Conservation (phyloP, 1,284 basidiomycete genomes). For the Cryptococcus floricola region DNA sequence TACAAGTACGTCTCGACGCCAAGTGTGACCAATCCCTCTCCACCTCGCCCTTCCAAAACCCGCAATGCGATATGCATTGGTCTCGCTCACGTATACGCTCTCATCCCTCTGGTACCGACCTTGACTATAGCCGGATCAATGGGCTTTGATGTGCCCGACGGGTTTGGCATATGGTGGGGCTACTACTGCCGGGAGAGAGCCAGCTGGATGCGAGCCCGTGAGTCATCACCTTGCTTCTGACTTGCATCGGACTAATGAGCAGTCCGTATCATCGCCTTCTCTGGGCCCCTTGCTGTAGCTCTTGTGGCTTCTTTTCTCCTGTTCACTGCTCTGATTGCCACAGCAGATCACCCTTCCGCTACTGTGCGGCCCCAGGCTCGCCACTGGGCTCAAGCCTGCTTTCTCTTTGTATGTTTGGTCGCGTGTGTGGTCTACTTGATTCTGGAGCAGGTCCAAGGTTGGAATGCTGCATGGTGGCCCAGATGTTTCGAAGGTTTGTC, state of each 20-base stretch:
- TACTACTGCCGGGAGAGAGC: conserved; percentile 13
- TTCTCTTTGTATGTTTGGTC: background rate
- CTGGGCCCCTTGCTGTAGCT: conserved; percentile 9
- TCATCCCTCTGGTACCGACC: conserved; percentile 14
- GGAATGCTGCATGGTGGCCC: conserved; percentile 19
- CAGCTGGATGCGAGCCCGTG: conserved; percentile 16
- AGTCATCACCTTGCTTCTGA: background rate
- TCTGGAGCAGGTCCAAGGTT: conserved; percentile 16
- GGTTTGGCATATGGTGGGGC: conserved; percentile 20
- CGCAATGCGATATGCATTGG: conserved; percentile 1
- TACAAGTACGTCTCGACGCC: conserved; percentile 2
- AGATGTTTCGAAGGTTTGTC: conserved; percentile 18
- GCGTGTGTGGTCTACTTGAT: conserved; percentile 11
- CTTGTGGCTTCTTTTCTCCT: conserved; percentile 2
- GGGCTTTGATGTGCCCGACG: background rate
- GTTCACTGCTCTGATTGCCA: conserved; percentile 8
- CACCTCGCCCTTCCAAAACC: background rate
- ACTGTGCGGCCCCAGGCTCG: conserved; percentile 3
- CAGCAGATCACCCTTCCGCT: conserved; percentile 7
- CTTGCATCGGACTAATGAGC: background rate
- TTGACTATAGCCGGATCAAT: conserved; percentile 3
- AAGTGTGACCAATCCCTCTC: background rate
- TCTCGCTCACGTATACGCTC: conserved; percentile 9
- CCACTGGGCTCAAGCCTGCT: conserved; percentile 1
- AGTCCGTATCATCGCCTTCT: conserved; percentile 11